A percentile compares a stretch with the other conserved stretches of the same genome.
Conservation (phyloP, 768 basidiomycete genomes). For the Lactifluus pinguis region DNA sequence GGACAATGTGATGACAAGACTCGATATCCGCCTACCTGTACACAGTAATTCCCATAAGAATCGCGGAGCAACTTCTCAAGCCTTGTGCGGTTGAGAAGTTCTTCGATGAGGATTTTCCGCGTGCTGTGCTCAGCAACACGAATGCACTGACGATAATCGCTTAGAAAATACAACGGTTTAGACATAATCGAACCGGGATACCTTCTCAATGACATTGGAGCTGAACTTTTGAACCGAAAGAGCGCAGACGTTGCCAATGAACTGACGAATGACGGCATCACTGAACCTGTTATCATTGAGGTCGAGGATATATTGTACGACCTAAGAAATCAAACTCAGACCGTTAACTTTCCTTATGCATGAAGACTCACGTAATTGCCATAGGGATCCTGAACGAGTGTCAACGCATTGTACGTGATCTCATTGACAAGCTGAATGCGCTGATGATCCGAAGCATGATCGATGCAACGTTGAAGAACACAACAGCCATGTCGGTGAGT, state of each 20-base stretch:
- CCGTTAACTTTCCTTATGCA: background rate
- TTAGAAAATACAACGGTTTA: background rate
- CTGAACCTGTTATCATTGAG: constrained; percentile 98
- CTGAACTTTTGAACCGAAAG: constrained; percentile 99
- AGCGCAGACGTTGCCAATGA: constrained; percentile 94
- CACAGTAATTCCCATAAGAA: constrained; percentile 94
- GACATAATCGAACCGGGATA: constrained; percentile 23
- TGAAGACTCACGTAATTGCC: constrained; percentile 68
- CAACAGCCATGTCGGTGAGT: constrained; percentile 98
- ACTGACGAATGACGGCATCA: constrained; percentile 95
- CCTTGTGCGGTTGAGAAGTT: constrained; percentile 87
- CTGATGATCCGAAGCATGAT: constrained; percentile 94
- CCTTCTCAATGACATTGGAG: constrained; percentile 98
- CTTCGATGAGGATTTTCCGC: constrained; percentile 90
- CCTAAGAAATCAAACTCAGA: constrained; percentile 33
- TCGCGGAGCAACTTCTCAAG: constrained; percentile 94
- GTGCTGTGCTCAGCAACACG: constrained; percentile 95
- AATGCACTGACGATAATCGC: constrained; percentile 39
- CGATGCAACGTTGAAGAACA: constrained; percentile 95
- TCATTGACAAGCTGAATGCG: constrained; percentile 95
- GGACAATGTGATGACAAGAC: background rate
- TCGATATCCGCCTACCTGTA: constrained; percentile 47
- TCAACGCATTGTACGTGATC: constrained; percentile 97
- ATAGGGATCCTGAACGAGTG: constrained; percentile 95
- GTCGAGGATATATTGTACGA: constrained; percentile 97